Base-by-base conservation (phyloP, 1,284 basidiomycete genomes). In the Irpex sp. region DNA sequence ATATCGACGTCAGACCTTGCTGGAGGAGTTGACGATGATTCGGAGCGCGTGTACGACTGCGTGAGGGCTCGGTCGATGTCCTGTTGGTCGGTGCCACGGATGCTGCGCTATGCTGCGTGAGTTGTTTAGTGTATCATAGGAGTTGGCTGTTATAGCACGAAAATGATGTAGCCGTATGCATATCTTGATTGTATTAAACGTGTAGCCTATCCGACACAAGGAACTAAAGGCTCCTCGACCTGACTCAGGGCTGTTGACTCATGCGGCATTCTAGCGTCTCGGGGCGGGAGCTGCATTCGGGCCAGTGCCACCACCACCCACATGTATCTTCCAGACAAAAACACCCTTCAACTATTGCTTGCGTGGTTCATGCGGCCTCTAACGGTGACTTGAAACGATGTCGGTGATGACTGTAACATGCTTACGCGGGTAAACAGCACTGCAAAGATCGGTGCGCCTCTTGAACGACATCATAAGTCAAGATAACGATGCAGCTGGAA, bases 1-100 rank as follows among this genome's bases (percentile, higher is more conserved):
- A 18, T 98, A 93, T 75, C 82, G 96, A n/a, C 88, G 96, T 66
- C 85, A 90, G 67, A 98, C 96, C 2, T 77, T 99, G 55, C 71
- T 92, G 59, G 94, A 94, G 67, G 96, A 98, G 72, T 78, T 96
- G 28, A 79, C 81, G n/a, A 81, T 91, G 81, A 85, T 92, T 63
- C 61, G 66, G 56, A 65, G 66, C 36, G 66, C 63, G 55, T 63
- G 58, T 58, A 9, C 60, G 56, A 23, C 57, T 28, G 57, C 48
- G 48, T 48, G 18, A 19, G 16, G 45, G 35, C 19, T 16, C 4
- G 14, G 12, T 18, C 21, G 33, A 14, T 54, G 52, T 36, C 19
- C 28, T 33, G 5, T 33, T 33, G 28, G 28, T 33, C 6, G 2
- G 28, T 33, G 28, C 28, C 28, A 33, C 28, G 28, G 28, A 33